These are phyloP conservation scores for Vitis hybrid DNA, from an alignment of 177 flowering plant genomes.

Conservation along the genomic window DNA sequence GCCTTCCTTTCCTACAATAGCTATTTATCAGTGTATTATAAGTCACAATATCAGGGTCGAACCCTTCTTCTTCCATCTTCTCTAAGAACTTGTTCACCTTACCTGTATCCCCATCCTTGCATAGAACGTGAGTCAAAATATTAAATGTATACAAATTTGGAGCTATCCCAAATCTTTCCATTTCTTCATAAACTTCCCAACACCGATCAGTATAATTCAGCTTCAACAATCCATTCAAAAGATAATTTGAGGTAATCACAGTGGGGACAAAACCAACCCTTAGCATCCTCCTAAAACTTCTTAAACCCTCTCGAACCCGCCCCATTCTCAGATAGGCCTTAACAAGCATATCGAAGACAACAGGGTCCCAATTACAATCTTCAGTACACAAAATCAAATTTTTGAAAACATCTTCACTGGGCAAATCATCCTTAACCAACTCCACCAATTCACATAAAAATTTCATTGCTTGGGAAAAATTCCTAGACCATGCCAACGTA, in stretches of 20 bases:
- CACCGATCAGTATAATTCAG: conserved; percentile 40
- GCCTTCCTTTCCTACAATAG: conserved; percentile 65
- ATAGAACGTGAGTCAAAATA: conserved; percentile 72
- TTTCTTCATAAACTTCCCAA: conserved; percentile 70
- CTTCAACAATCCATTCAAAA: conserved; percentile 67
- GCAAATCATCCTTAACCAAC: conserved; percentile 16
- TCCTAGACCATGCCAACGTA: conserved; percentile 64
- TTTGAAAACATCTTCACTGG: conserved; percentile 42
- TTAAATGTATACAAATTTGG: conserved; percentile 76
- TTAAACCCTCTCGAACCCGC: conserved; percentile 47
- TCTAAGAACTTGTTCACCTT: conserved; percentile 77
- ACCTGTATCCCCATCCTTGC: conserved; percentile 55
- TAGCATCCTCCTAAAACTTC: conserved; percentile 47
- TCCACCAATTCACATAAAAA: conserved; percentile 50
- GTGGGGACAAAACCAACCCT: conserved; percentile 58
- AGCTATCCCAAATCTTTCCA: conserved; percentile 57
- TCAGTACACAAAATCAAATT: conserved; percentile 41
- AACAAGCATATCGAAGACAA: conserved; percentile 78
- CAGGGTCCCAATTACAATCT: conserved; percentile 75
- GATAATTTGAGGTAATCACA: conserved; percentile 63
- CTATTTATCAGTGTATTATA: conserved; percentile 76
- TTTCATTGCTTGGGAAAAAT: conserved; percentile 51
- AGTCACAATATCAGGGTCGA: conserved; percentile 82
- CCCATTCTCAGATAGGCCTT: conserved; percentile 72
- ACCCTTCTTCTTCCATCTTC: conserved; percentile 91